These are phyloP conservation scores for Crucihimalaya himalaica DNA, from an alignment of 345 rosid species.

Conservation along the genomic window DNA sequence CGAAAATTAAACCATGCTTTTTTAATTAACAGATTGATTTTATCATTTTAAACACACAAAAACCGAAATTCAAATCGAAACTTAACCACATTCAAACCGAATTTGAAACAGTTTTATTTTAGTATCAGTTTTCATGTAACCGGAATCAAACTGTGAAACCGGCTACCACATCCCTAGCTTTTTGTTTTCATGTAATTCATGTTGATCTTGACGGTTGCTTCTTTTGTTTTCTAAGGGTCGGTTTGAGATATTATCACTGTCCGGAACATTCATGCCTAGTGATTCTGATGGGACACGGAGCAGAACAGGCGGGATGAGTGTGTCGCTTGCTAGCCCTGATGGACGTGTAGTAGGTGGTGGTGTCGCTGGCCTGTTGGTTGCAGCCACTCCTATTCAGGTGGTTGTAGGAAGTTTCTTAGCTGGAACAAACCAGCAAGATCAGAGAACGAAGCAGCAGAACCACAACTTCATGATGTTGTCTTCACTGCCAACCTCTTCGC, in stretches of 20 bases:
- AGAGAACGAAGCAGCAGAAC: constrained; percentile 58
- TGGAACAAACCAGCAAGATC: constrained; percentile 63
- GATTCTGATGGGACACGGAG: constrained; percentile 75
- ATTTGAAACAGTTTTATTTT: not conserved
- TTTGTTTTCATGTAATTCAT: not conserved
- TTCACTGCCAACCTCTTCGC: constrained; percentile 40
- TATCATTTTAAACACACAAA: no score
- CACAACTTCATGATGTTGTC: constrained; percentile 41
- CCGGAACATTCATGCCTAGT: constrained; percentile 93
- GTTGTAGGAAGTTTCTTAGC: constrained; percentile 87
- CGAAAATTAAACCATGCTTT: not conserved
- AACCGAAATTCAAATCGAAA: not conserved
- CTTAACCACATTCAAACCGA: no score
- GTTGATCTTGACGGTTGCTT: not conserved
- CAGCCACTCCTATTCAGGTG: constrained; percentile 93
- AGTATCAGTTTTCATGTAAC: not conserved
- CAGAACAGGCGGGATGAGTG: constrained; percentile 96
- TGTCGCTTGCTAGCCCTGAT: constrained; percentile 85
- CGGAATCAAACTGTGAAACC: not conserved
- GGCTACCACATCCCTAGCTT: not conserved
- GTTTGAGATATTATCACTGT: constrained; percentile 86
- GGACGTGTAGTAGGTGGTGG: constrained; percentile 98
- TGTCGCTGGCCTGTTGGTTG: constrained; percentile 82
- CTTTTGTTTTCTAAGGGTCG: constrained; percentile 62
- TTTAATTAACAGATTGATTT: not conserved